Base-by-base conservation (phyloP, 2,329 filamentous ascomycete species). In the Botrytis fabae region DNA sequence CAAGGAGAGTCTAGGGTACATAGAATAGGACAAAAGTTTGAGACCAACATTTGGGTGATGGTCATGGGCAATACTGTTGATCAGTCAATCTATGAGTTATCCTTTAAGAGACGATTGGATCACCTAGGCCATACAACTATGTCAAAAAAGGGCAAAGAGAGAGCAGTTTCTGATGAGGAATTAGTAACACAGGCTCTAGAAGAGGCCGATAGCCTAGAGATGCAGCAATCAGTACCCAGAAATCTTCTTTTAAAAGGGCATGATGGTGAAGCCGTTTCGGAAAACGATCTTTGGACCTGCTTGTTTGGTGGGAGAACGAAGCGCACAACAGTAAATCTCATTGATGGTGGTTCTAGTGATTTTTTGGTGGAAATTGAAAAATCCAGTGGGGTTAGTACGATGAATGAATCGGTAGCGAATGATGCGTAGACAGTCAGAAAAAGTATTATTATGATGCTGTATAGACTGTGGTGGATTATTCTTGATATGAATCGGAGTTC, bases 1-100 rank as follows among this genome's bases (percentile, higher is more conserved):
- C 96, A 99, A 82, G 95, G 95, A 22, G 97, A 98, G 79, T 95
- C 95, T 0, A 92, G 96, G 72, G 95, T 99, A 1, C 94, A 99
- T 80, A 90, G 96, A 51, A 99, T 99, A 75, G 96, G 96, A 0
- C 96, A 98, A 82, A 87, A 91, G 75, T 90, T 93, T 69, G 88
- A 93, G 76, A 99, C 96, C 0, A 97, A 93, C 0, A 94, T 98
- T 1, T 98, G 95, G 92, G 92, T 98, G 82, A 98, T 98, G 81
- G 87, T 98, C 3, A 89, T 98, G n/a, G 90, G 92, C 25, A 93
- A 92, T 69, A 97, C 95, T 0, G 93, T 98, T 0, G 96, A 99
- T 80, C 92, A 97, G 83, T 92, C 92, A 2, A 97, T 98, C 75
- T 94, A 98, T 82, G 90, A 95, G 74, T 88, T 98, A 48, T 96